Percentiles rank a stretch among this genome's conserved stretches.
Conservation (phyloP, 495 filamentous ascomycete genomes). For the Xylaria flabelliformis region DNA sequence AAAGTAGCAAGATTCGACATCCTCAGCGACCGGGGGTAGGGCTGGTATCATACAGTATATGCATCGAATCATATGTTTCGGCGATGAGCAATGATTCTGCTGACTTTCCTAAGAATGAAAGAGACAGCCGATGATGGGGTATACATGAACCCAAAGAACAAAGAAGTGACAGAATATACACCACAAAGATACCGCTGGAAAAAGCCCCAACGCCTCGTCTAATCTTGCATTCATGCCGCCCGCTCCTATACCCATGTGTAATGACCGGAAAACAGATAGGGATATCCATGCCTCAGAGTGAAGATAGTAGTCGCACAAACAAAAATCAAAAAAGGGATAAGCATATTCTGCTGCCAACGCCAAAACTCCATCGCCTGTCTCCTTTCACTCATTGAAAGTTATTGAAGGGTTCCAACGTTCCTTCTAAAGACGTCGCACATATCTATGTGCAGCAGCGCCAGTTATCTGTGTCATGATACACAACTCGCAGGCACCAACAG, state of each 20-base stretch:
- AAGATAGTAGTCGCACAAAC: slow-evolving; percentile 5
- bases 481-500: not conserved
- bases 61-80: not conserved
- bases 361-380: slow-evolving; percentile 12
- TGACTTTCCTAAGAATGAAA: not conserved
- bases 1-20: slow-evolving; percentile 26
- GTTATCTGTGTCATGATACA: not conserved
- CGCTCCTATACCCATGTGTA: not conserved
- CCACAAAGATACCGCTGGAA: not conserved
- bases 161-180: slow-evolving; percentile 16
- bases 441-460: not conserved
- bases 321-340: not conserved
- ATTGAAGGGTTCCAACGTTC: not conserved
- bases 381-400: not conserved
- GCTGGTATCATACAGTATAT: slow-evolving; percentile 13
- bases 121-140: not conserved
- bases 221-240: slow-evolving; percentile 20
- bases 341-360: not conserved
- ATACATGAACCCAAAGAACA: not conserved
- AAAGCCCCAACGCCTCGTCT: slow-evolving; percentile 25
- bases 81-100: not conserved
- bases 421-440: not conserved
- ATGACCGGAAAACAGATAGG: slow-evolving; percentile 2
- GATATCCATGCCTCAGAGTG: not conserved
- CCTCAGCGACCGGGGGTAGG: slow-evolving; percentile 13